phyloP scores from a whole-genome alignment of 768 basidiomycete genomes.

The Trametes villosa region DNA sequence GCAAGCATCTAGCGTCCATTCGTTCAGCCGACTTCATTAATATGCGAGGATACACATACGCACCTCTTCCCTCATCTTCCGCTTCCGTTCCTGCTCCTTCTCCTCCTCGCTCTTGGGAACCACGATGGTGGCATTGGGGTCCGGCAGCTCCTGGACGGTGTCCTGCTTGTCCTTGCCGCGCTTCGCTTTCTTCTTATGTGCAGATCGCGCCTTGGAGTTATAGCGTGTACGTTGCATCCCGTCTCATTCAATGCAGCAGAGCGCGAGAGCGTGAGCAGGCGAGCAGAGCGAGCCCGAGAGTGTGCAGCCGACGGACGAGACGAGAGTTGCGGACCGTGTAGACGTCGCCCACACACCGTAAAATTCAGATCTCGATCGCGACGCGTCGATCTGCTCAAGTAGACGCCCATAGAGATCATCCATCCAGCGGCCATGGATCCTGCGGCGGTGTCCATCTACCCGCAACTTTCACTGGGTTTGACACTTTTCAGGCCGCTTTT shows the following conservation, averaged over 20 bases:
- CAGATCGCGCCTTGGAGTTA: conserved; percentile 34
- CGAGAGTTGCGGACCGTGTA: background rate
- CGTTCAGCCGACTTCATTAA: no score
- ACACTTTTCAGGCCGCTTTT: no score
- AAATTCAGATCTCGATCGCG: conserved; percentile 27
- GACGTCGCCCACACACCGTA: conserved; percentile 1
- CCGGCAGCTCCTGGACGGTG: conserved; percentile 34
- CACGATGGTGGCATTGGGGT: conserved; percentile 64
- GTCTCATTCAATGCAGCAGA: no score
- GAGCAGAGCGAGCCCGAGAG: background rate
- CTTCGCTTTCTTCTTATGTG: conserved; percentile 34
- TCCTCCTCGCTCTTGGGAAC: conserved; percentile 62
- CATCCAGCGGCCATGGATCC: no score
- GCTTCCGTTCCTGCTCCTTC: conserved; percentile 62
- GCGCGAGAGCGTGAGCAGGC: no score
- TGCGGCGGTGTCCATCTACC: no score
- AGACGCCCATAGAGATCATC: conserved; percentile 14
- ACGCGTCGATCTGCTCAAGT: background rate
- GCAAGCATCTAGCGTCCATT: conserved; percentile 31
- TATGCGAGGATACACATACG: conserved; percentile 15
- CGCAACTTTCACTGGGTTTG: no score
- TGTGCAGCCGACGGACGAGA: background rate
- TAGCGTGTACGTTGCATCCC: conserved; percentile 24
- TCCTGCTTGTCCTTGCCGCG: conserved; percentile 13
- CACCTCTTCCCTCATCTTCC: conserved; percentile 67